Base-by-base conservation (phyloP, 2,329 filamentous ascomycete genomes). In the Colletotrichum paranaense region DNA sequence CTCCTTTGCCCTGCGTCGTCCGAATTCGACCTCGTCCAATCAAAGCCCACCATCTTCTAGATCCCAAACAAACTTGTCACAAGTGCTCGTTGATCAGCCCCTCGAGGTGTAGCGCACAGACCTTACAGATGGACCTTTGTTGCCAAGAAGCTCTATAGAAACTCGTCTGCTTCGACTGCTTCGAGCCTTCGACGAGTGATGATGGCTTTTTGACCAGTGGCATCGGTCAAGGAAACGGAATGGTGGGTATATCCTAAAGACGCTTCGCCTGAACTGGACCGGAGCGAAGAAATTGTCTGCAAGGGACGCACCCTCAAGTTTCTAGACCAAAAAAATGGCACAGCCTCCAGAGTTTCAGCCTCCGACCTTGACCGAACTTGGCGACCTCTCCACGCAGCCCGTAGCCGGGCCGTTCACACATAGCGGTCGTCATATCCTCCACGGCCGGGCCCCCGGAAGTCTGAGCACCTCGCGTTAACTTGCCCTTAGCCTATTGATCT, bases 11-110 rank as follows among this genome's bases (percentile, higher is more conserved):
- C 60, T 52, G 46, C n/a, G 16, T 30, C 38, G 24, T 59, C 55
- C 56, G 32, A 66, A n/a, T 11, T 35, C 9, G 24, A 38, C 26
- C 28, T 55, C 55, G 38, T 46, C 68, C 68, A 72, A 71, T 65
- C 58, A 71, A 60, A 62, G 24, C 60, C 12, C 53, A 38, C 46
- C 60, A 66, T 26, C 49, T 62, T n/a, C 67, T 62, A 35, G 14
- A 74, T 72, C 57, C 58, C 62, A 74, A 74, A 74, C 72, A 74
- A 58, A 63, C 68, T 68, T 74, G 72, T 63, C 72, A 68, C 72
- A 74, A 46, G 14, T 65, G 49, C 49, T 66, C 67, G 67, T 68
- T 72, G 68, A 74, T 63, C 72, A 56, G 52, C 28, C 35, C 56
- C 57, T 62, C n/a, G 62, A 58, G 57, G 57, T 26, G 49, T 16